These are phyloP conservation scores for Colletotrichum musicola DNA, from an alignment of 2,329 filamentous ascomycete species.

Conservation along the genomic window DNA sequence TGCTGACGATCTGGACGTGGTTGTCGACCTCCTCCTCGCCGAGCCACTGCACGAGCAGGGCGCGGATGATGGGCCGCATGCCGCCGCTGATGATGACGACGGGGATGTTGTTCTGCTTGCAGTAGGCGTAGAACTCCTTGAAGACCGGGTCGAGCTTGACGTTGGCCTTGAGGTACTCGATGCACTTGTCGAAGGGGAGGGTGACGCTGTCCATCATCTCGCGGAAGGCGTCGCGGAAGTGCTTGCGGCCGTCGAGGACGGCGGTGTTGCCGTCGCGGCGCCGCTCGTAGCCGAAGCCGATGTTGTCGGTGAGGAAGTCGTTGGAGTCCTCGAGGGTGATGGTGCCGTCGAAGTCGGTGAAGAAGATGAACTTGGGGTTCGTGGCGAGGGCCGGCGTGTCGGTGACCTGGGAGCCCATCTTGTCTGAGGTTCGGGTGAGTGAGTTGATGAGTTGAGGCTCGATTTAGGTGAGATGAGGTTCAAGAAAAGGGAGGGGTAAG, in stretches of 20 bases:
- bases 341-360: constrained; percentile 98
- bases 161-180: constrained; percentile 81
- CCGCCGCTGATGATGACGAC: constrained; percentile 93
- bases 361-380: constrained; percentile 94
- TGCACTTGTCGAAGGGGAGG: constrained; percentile 84
- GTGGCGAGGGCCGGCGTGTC: constrained; percentile 71
- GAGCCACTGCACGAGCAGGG: constrained; percentile 82
- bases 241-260: constrained; percentile 76
- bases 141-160: constrained; percentile 92
- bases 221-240: constrained; percentile 88
- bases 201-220: constrained; percentile 92
- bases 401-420: constrained; percentile 57
- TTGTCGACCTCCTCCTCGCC: constrained; percentile 80
- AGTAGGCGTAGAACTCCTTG: constrained; percentile 88
- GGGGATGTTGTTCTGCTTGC: constrained; percentile 84
- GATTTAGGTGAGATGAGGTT: background rate
- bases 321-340: constrained; percentile 81
- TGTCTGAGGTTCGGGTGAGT: constrained; percentile 36
- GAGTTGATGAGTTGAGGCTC: background rate
- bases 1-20: constrained; percentile 87
- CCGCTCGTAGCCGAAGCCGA: constrained; percentile 82
- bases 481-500: constrained; percentile 32
- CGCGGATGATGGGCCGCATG: constrained; percentile 92
- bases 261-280: constrained; percentile 81
- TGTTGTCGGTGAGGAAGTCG: constrained; percentile 86